These are phyloP conservation scores for Colletotrichum sp. DNA, from an alignment of 2,329 filamentous ascomycete genomes.

Conservation along the genomic window DNA sequence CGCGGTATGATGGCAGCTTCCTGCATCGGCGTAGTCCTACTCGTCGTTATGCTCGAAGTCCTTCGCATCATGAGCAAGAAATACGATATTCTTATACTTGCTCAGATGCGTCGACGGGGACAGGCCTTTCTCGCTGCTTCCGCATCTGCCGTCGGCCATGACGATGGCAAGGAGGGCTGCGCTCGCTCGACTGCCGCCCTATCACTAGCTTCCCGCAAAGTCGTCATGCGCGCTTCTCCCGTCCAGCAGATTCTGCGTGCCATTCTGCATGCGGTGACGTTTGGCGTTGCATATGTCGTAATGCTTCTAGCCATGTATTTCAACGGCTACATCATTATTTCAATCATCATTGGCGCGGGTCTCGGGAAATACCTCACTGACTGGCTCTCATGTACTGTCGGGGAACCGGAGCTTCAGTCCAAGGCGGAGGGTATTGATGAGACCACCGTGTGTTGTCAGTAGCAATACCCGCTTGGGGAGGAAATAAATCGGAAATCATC, in stretches of 20 bases:
- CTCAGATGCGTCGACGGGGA: background rate
- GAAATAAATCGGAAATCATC: no score
- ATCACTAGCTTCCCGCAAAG: fast-evolving
- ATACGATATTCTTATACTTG: background rate
- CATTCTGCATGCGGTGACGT: background rate
- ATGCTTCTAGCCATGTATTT: conserved; percentile 12
- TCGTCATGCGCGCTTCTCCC: background rate
- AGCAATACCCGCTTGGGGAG: no score
- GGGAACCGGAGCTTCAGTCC: background rate
- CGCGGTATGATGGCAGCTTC: conserved; percentile 16
- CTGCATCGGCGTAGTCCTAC: background rate
- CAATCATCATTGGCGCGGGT: conserved; percentile 43
- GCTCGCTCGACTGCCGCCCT: background rate
- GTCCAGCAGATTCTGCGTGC: background rate
- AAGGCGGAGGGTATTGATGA: background rate
- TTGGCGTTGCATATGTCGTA: conserved; percentile 5
- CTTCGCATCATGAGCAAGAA: background rate
- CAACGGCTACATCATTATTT: conserved; percentile 11
- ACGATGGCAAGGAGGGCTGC: background rate
- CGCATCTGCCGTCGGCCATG: background rate
- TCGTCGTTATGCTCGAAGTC: background rate
- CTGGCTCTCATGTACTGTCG: conserved; percentile 34
- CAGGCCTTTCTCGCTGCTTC: background rate
- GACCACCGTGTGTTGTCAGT: background rate
- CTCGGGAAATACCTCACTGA: conserved; percentile 58